phyloP scores from a whole-genome alignment of 2,329 filamentous ascomycete genomes.

The Pyrenophora seminiperda region DNA sequence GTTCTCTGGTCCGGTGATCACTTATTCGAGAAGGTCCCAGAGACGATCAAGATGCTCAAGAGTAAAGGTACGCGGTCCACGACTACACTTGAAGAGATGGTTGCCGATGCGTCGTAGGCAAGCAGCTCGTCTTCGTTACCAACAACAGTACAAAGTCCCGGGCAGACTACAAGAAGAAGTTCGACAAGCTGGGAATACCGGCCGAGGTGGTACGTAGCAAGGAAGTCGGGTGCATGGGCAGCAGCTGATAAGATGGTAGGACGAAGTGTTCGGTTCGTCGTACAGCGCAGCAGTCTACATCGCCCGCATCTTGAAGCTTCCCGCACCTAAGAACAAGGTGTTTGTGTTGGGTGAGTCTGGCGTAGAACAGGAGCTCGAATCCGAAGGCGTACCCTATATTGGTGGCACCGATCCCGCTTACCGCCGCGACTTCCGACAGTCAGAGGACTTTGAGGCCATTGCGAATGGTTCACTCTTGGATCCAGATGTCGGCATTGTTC shows the following conservation, averaged over 20 bases:
- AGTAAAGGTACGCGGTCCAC: slow-evolving; percentile 67
- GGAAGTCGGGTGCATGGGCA: neutral
- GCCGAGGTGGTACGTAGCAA: slow-evolving; percentile 62
- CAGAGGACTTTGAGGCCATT: slow-evolving; percentile 78
- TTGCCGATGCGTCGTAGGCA: slow-evolving; percentile 61
- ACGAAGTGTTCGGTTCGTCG: slow-evolving; percentile 94
- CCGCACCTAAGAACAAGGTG: slow-evolving; percentile 83
- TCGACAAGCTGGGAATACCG: slow-evolving; percentile 79
- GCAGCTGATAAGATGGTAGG: slow-evolving; percentile 50
- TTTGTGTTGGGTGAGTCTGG: slow-evolving; percentile 91
- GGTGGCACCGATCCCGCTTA: slow-evolving; percentile 83
- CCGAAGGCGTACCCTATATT: slow-evolving; percentile 78
- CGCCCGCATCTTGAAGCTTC: slow-evolving; percentile 82
- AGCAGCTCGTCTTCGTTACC: slow-evolving; percentile 92
- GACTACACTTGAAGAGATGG: no score
- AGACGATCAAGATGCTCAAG: slow-evolving; percentile 82
- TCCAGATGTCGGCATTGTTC: slow-evolving; percentile 84
- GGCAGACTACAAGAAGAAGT: slow-evolving; percentile 89
- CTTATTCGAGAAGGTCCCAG: slow-evolving; percentile 80
- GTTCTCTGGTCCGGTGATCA: slow-evolving; percentile 97
- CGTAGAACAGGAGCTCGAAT: slow-evolving; percentile 83
- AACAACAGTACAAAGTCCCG: slow-evolving; percentile 99
- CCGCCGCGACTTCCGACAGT: slow-evolving; percentile 72
- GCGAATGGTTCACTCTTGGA: slow-evolving; percentile 77
- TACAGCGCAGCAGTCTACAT: slow-evolving; percentile 98